Evolutionary conservation across 306 rosid genomes (phyloP).

Genomic region (Pyrus pyrifolia): DNA sequence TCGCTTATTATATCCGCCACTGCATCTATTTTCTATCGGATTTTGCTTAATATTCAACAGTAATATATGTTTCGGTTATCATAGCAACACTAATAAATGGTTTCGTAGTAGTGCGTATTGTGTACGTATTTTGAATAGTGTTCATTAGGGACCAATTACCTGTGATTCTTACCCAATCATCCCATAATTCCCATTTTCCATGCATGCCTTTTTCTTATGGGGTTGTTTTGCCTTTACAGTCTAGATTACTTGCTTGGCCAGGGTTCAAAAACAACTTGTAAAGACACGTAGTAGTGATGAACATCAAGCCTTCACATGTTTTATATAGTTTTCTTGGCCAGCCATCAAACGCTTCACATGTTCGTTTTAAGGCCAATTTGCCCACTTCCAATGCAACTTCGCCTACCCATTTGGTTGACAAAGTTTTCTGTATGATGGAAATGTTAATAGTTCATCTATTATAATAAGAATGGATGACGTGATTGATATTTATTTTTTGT

Average conservation of each 20-base stretch:
- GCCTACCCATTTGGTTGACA: background rate
- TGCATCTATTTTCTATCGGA: no score
- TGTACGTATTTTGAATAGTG: background rate
- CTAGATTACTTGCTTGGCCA: slow-evolving; percentile 18
- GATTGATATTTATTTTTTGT: no score
- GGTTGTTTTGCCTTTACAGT: slow-evolving; percentile 28
- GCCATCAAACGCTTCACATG: slow-evolving; percentile 13
- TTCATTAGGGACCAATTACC: background rate
- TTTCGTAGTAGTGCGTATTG: background rate
- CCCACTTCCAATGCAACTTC: background rate
- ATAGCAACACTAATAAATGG: no score
- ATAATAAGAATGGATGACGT: no score
- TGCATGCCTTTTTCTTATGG: slow-evolving; percentile 5
- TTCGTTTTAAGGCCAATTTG: background rate
- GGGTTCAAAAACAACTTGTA: slow-evolving; percentile 5
- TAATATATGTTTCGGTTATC: no score
- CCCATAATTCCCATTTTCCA: background rate
- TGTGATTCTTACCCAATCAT: background rate
- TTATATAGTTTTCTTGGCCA: background rate
- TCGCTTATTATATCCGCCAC: no score
- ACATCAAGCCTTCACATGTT: slow-evolving; percentile 2
- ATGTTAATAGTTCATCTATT: no score
- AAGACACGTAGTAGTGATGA: background rate
- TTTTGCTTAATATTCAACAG: no score
- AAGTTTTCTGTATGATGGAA: background rate